These are phyloP conservation scores for Sabuloglossum arenarium DNA, from an alignment of 495 filamentous ascomycete species.

Conservation along the genomic window DNA sequence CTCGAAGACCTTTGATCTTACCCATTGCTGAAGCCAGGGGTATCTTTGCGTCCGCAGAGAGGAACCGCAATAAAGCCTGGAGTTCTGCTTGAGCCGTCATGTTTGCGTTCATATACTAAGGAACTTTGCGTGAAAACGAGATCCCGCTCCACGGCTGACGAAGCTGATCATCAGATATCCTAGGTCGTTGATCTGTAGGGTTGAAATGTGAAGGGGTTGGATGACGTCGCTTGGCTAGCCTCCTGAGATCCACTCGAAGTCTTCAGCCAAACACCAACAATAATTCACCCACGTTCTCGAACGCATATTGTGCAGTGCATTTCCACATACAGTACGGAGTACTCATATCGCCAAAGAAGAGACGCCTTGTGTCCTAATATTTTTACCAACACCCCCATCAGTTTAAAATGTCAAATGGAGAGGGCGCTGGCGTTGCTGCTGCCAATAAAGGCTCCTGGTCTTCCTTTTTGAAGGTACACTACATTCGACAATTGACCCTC, in stretches of 20 bases:
- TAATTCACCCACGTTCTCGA: background rate
- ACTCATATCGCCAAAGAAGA: background rate
- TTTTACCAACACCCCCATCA: background rate
- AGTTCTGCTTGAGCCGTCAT: constrained; percentile 28
- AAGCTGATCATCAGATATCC: background rate
- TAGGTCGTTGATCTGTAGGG: background rate
- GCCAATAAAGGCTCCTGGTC: constrained; percentile 17
- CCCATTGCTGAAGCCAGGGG: constrained; percentile 48
- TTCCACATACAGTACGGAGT: background rate
- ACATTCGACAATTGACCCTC: constrained; percentile 1
- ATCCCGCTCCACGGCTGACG: background rate
- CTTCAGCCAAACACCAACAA: background rate
- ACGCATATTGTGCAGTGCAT: background rate
- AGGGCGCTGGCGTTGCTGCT: constrained; percentile 1
- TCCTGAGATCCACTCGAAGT: background rate
- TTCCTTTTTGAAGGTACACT: constrained; percentile 18
- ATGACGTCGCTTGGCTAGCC: background rate
- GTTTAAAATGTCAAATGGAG: background rate
- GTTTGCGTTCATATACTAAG: background rate
- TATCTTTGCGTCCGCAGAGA: constrained; percentile 51
- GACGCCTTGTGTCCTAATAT: background rate
- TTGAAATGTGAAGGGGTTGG: background rate
- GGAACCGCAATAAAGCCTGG: constrained; percentile 53
- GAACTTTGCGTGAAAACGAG: background rate
- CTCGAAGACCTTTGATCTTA: constrained; percentile 45